Evolutionary conservation across 176 grass and related monocot species (phyloP).

Genomic region (Alloteropsis semialata): DNA sequence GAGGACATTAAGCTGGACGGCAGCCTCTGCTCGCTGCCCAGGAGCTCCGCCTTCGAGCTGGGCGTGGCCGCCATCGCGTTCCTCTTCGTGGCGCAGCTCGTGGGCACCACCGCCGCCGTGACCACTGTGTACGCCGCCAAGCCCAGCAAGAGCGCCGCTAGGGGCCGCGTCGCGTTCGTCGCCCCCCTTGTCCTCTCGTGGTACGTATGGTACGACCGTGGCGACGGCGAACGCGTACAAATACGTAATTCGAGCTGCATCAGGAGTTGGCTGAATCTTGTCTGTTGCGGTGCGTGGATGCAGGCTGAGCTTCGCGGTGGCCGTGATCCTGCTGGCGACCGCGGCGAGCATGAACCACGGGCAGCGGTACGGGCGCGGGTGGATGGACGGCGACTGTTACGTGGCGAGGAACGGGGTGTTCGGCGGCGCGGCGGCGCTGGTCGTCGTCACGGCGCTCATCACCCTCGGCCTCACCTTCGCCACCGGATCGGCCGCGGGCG

Average conservation of each 20-base stretch:
- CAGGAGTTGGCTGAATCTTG: not conserved
- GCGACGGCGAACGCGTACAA: not conserved
- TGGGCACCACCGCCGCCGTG: slow-evolving; percentile 55
- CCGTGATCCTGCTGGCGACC: slow-evolving; percentile 44
- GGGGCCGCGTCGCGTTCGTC: slow-evolving; percentile 34
- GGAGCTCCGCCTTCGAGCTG: slow-evolving; percentile 69
- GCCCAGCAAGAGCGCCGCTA: not conserved
- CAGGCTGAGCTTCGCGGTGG: slow-evolving; percentile 69
- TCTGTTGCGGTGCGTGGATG: not conserved
- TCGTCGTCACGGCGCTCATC: slow-evolving; percentile 37
- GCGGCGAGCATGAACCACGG: slow-evolving; percentile 86
- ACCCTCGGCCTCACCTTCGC: slow-evolving; percentile 45
- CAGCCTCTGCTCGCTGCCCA: slow-evolving; percentile 83
- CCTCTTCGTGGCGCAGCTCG: slow-evolving; percentile 69
- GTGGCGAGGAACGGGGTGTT: slow-evolving; percentile 65
- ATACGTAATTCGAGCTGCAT: not conserved
- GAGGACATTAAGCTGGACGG: slow-evolving; percentile 84
- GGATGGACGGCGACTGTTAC: slow-evolving; percentile 97
- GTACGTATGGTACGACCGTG: slow-evolving; percentile 31
- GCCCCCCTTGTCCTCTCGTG: slow-evolving; percentile 54
- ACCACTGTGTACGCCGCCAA: slow-evolving; percentile 4
- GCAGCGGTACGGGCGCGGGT: slow-evolving; percentile 78
- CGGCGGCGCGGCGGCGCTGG: slow-evolving; percentile 47
- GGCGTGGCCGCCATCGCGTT: slow-evolving; percentile 68
- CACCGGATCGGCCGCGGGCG: not conserved